Evolutionary conservation across 2,329 filamentous ascomycete genomes (phyloP).

Genomic region (Trichophyton mentagrophytes): DNA sequence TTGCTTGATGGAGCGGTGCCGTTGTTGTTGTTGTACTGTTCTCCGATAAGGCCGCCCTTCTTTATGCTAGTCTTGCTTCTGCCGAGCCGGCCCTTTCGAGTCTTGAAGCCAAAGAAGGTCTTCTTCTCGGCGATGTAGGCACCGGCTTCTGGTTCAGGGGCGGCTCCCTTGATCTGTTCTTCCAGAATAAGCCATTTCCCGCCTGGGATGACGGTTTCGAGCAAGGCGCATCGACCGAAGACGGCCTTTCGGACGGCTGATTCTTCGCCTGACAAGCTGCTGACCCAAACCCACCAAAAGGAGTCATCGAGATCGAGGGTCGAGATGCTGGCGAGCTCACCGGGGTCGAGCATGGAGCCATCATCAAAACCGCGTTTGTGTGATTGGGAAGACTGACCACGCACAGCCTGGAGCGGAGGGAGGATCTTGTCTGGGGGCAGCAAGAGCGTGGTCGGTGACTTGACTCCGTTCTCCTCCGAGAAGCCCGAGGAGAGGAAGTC

Average conservation of each 20-base stretch:
- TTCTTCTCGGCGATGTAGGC: constrained; percentile 95
- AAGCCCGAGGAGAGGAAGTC: constrained; percentile 95
- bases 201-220: constrained; percentile 71
- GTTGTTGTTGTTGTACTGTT: constrained; percentile 40
- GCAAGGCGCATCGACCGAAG: constrained; percentile 82
- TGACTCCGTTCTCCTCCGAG: constrained; percentile 58
- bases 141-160: constrained; percentile 66
- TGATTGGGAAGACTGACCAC: constrained; percentile 77
- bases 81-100: constrained; percentile 55
- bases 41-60: constrained; percentile 37
- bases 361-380: constrained; percentile 60
- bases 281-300: constrained; percentile 99
- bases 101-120: constrained; percentile 69
- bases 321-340: constrained; percentile 85
- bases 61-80: constrained; percentile 62
- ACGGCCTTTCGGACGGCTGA: constrained; percentile 73
- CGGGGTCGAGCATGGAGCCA: constrained; percentile 62
- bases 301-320: constrained; percentile 79
- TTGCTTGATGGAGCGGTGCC: constrained; percentile 53
- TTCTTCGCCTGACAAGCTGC: constrained; percentile 83
- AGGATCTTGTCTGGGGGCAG: constrained; percentile 86
- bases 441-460: constrained; percentile 53
- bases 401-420: constrained; percentile 59
- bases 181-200: constrained; percentile 91
- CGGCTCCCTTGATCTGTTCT: constrained; percentile 88